Percentiles rank a stretch among this genome's conserved stretches.
Conservation (phyloP, 306 rosid genomes). For the Hylodesmum podocarpum region DNA sequence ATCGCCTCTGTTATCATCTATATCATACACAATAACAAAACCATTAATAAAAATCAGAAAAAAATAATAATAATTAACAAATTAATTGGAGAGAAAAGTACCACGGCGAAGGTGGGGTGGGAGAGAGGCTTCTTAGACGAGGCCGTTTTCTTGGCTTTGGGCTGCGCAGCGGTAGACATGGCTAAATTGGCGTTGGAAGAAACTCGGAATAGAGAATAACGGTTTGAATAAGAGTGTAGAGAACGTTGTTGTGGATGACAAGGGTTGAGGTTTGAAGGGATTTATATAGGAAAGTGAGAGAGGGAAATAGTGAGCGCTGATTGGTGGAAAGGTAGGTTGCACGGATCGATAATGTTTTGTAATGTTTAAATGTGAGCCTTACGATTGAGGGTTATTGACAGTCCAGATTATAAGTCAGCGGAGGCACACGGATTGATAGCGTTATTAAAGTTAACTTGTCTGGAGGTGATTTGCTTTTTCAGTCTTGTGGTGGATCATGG, state of each 20-base stretch:
- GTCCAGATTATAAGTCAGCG: slow-evolving; percentile 19
- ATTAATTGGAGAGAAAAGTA: not conserved
- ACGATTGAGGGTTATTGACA: slow-evolving; percentile 56
- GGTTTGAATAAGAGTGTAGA: not conserved
- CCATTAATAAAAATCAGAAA: not conserved
- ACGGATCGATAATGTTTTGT: slow-evolving; percentile 45
- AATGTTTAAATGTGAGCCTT: slow-evolving; percentile 55
- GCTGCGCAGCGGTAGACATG: slow-evolving; percentile 18
- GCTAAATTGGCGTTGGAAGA: not conserved
- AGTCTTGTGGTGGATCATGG: slow-evolving; percentile 14
- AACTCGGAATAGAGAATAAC: not conserved
- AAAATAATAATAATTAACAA: not conserved
- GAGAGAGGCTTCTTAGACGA: slow-evolving; percentile 34
- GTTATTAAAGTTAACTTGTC: not conserved
- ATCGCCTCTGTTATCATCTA: slow-evolving; percentile 93
- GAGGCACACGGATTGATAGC: slow-evolving; percentile 19
- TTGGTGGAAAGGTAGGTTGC: slow-evolving; percentile 45
- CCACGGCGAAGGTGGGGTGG: slow-evolving; percentile 80
- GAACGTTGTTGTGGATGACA: not conserved
- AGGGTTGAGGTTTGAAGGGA: not conserved
- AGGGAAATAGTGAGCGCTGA: slow-evolving; percentile 39
- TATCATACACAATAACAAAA: not conserved
- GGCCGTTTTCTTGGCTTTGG: slow-evolving; percentile 37
- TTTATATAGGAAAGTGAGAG: slow-evolving; percentile 30
- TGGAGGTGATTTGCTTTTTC: not conserved